Base-by-base conservation (phyloP, 2,329 filamentous ascomycete genomes). In the Penicillium sp. region DNA sequence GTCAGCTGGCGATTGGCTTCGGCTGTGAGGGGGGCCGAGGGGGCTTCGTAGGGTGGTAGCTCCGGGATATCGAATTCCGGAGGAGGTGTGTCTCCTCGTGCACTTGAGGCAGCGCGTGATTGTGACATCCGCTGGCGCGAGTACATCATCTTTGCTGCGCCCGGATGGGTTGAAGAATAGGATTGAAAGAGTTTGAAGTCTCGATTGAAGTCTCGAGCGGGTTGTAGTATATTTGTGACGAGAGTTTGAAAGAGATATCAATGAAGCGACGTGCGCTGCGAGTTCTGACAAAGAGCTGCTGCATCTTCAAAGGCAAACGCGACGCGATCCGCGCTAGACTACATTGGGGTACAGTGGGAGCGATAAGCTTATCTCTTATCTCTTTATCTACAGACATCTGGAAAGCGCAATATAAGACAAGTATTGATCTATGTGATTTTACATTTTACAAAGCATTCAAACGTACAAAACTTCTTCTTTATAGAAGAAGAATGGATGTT, bases 11-110 rank as follows among this genome's bases (percentile, higher is more conserved):
- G 73, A 57, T 82, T 79, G 2, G 78, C 78, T 10, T 73, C 67
- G 0, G 63, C 59, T 51, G 79, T 83, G 21, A 88, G 78, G 0
- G 83, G 77, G 54, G 80, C 80, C 10, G 73, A 70, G 2, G 82
- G 83, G 16, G 78, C 74, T 68, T 85, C 75, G 68, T 88, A 87
- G 7, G 74, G 63, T 11, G 82, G 79, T 37, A 84, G 65, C 2
- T 69, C 66, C 3, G 53, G 57, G 8, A 14, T 43, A 16, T 27
- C 50, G 21, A 45, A 31, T 27, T 16, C n/a, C 19, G 9, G 26
- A 13, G 5, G 21, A 13, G 5, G 21, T 6, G 37, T 22, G 13
- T 10, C 27, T 29, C 10, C 27, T 43, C 14, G 13, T 27, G 57
- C 56, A 24, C 56, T 59, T 37, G 60, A 52, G 43, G 49, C 56